Conservation (phyloP, 139 green algal species). For the Bryopsis sp. region DNA sequence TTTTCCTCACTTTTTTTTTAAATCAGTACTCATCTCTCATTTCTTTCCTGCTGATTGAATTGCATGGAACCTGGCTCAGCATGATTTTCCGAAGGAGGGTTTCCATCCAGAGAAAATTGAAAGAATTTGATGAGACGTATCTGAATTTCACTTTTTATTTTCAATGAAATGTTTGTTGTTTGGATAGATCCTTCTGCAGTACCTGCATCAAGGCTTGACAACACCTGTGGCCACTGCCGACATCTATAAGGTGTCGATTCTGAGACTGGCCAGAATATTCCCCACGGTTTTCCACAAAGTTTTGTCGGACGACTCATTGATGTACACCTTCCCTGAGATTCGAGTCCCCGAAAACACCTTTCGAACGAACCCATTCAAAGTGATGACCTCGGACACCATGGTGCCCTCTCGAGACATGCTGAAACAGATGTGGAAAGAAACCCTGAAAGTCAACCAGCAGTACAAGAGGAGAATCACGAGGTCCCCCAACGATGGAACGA, state of each 20-base stretch:
- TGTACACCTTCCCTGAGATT: not conserved
- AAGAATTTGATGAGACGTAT: not conserved
- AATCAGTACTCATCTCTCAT: too few relatives aligned
- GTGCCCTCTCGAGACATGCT: not conserved
- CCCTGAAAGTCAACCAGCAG: too few relatives aligned
- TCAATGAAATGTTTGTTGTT: not conserved
- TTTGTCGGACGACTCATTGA: not conserved
- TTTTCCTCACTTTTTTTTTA: too few relatives aligned
- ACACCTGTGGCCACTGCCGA: not conserved
- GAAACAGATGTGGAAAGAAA: constrained; percentile 8
- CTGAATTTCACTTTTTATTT: not conserved
- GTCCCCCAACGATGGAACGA: too few relatives aligned
- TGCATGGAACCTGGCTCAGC: too few relatives aligned
- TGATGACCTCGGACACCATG: not conserved
- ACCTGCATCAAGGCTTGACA: constrained; percentile 6
- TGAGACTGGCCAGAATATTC: not conserved
- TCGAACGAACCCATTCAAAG: constrained; percentile 11
- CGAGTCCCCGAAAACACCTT: constrained; percentile 5
- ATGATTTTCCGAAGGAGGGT: too few relatives aligned
- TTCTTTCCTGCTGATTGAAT: too few relatives aligned
- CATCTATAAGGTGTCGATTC: not conserved
- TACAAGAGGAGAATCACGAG: too few relatives aligned
- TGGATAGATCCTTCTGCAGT: constrained; percentile 10
- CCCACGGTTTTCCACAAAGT: constrained; percentile 1
- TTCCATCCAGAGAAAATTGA: too few relatives aligned